phyloP scores from a whole-genome alignment of 495 filamentous ascomycete species.

The Lasiosphaeria ovina region DNA sequence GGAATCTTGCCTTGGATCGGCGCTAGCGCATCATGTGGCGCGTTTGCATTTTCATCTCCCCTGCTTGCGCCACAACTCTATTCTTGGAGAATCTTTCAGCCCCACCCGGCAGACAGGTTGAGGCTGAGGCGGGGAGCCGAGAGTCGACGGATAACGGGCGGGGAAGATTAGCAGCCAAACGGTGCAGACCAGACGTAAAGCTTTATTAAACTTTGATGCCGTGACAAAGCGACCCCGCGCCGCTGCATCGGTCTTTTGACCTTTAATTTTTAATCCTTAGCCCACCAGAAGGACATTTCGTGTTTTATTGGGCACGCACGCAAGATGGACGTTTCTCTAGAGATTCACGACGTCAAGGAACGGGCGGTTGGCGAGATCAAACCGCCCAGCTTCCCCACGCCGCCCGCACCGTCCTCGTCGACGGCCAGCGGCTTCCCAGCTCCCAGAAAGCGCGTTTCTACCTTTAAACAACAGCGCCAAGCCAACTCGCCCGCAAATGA shows the following conservation, averaged over 20 bases:
- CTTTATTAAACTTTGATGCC: background rate
- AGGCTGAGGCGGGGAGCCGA: background rate
- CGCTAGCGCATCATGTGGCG: slow-evolving; percentile 20
- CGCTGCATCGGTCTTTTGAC: background rate
- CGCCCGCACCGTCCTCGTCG: slow-evolving; percentile 37
- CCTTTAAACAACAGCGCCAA: slow-evolving; percentile 71
- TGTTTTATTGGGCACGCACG: slow-evolving; percentile 8
- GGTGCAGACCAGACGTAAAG: too few relatives aligned
- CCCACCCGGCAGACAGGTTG: slow-evolving; percentile 1
- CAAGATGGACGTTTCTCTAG: slow-evolving; percentile 41
- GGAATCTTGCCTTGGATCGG: slow-evolving; percentile 16
- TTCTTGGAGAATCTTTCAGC: background rate
- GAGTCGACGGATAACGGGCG: background rate
- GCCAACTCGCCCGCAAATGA: slow-evolving; percentile 8
- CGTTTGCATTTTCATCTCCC: slow-evolving; percentile 8
- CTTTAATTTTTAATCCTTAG: background rate
- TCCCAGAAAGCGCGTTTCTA: slow-evolving; percentile 75
- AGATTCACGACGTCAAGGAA: slow-evolving; percentile 80
- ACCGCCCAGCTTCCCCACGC: slow-evolving; percentile 62
- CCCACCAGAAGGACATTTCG: background rate
- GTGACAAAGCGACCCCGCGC: background rate
- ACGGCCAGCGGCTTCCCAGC: slow-evolving; percentile 77
- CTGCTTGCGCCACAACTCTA: slow-evolving; percentile 5
- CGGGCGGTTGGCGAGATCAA: slow-evolving; percentile 54
- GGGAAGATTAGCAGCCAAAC: too few relatives aligned